These are phyloP conservation scores for Erythrobasidium hasegawianum DNA, from an alignment of 1,284 basidiomycete genomes.

Conservation along the genomic window DNA sequence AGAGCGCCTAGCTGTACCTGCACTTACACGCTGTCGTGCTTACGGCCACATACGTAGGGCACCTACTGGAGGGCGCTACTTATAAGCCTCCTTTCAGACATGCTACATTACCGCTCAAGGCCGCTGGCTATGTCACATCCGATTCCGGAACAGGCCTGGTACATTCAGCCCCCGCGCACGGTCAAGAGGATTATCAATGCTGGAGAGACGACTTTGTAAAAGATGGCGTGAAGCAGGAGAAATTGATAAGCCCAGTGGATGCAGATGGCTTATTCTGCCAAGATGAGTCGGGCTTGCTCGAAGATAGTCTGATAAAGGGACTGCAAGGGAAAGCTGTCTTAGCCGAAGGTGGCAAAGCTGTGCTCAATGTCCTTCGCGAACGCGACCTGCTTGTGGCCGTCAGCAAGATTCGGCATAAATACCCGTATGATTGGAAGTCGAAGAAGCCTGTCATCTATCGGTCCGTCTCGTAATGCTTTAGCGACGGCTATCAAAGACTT, in stretches of 20 bases:
- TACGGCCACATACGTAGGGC: background rate
- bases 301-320: conserved; percentile 13
- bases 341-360: conserved; percentile 62
- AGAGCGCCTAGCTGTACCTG: no score
- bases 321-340: conserved; percentile 72
- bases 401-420: conserved; percentile 75
- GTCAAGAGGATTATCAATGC: conserved; percentile 81
- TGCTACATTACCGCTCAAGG: conserved; percentile 48
- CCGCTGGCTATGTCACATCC: conserved; percentile 68
- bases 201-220: conserved; percentile 55
- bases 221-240: conserved; percentile 49
- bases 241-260: conserved; percentile 70
- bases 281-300: conserved; percentile 56
- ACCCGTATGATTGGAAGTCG: conserved; percentile 97
- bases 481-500: background rate
- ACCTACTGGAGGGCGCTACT: conserved; percentile 59
- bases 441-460: conserved; percentile 74
- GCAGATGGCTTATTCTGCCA: conserved; percentile 68
- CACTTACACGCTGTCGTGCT: no score
- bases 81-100: conserved; percentile 66
- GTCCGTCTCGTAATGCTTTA: conserved; percentile 59
- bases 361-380: conserved; percentile 62
- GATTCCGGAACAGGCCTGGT: conserved; percentile 94
- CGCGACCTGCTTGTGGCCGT: conserved; percentile 61
- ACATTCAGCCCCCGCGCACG: conserved; percentile 92